A percentile compares a stretch with the other conserved stretches of the same genome.
Conservation (phyloP, 2,329 filamentous ascomycete species). For the Cladosporium sp. region DNA sequence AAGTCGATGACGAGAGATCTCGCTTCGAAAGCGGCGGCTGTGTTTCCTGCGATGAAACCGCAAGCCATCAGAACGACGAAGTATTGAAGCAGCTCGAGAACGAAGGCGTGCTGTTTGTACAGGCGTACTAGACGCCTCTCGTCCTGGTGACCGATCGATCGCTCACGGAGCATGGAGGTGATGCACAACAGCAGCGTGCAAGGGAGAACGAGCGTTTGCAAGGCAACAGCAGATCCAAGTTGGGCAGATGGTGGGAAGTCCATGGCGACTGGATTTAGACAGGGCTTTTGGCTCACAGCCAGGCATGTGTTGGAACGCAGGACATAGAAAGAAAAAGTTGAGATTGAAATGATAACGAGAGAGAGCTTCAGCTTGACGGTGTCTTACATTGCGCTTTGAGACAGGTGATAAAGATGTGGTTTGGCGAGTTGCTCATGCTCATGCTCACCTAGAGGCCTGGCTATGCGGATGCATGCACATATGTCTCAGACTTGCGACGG, state of each 20-base stretch:
- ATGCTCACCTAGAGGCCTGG: not conserved
- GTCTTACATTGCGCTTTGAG: slow-evolving; percentile 1
- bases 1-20: not conserved
- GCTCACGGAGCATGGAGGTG: slow-evolving; percentile 7
- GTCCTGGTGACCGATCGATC: not conserved
- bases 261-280: not conserved
- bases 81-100: not conserved
- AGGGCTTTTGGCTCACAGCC: not conserved
- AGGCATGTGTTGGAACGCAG: not conserved
- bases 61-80: slow-evolving; percentile 3
- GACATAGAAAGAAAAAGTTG: not conserved
- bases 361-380: not conserved
- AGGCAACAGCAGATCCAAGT: not conserved
- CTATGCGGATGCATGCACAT: slow-evolving; percentile 11
- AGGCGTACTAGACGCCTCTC: not conserved
- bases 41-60: not conserved
- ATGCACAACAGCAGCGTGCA: slow-evolving; percentile 2
- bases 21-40: not conserved
- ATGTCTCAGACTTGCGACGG: slow-evolving; percentile 8
- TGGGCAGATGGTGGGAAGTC: not conserved
- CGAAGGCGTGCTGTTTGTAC: slow-evolving; percentile 7
- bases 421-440: not conserved
- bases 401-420: not conserved
- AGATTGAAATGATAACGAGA: not conserved
- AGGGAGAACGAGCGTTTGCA: not conserved